Conservation (phyloP, 345 rosid genomes). For the Lepidium africanum region DNA sequence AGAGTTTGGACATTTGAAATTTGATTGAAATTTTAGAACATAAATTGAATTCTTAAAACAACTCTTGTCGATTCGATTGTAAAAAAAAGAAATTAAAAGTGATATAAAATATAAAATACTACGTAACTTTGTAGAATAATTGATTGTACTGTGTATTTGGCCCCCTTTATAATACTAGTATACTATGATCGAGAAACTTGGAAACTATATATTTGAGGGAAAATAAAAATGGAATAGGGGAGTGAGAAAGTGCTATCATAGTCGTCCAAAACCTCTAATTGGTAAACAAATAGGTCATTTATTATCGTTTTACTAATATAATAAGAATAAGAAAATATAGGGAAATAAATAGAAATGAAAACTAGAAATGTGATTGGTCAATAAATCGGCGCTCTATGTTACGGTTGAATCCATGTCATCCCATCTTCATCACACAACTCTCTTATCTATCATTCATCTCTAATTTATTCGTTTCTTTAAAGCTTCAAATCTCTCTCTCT, state of each 20-base stretch:
- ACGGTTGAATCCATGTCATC: slow-evolving; percentile 26
- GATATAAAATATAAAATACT: no score
- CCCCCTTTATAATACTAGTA: not conserved
- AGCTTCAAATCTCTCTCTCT: not conserved
- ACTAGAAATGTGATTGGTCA: slow-evolving; percentile 14
- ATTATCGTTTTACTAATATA: not conserved
- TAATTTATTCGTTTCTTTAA: not conserved
- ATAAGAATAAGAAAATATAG: not conserved
- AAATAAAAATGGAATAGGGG: not conserved
- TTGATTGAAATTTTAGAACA: no score
- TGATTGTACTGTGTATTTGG: not conserved
- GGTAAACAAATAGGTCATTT: slow-evolving; percentile 14
- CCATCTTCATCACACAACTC: slow-evolving; percentile 2
- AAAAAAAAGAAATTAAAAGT: no score
- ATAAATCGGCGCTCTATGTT: slow-evolving; percentile 27
- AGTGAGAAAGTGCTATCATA: not conserved
- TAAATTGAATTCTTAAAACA: no score
- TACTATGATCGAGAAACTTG: not conserved
- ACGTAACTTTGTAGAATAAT: no score
- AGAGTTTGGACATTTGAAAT: no score
- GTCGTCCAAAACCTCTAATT: not conserved
- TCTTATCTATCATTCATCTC: slow-evolving; percentile 13
- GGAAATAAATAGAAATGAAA: slow-evolving; percentile 8
- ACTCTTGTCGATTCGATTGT: no score
- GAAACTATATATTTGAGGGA: not conserved